phyloP scores from a whole-genome alignment of 148 eudicot species.

The Bassia scoparia region DNA sequence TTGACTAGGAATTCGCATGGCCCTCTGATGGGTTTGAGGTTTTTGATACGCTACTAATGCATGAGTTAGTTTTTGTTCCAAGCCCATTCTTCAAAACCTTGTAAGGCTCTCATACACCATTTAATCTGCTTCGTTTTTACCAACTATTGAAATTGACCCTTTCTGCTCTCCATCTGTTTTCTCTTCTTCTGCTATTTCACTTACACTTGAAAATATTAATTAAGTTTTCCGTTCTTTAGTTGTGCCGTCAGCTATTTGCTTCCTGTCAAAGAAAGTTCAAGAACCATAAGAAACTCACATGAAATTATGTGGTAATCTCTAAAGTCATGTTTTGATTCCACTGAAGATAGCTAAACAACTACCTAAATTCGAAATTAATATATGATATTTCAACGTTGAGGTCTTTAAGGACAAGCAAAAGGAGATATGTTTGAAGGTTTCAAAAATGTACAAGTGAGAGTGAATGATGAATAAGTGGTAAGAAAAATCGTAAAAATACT shows the following conservation, averaged over 20 bases:
- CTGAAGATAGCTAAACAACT: background rate
- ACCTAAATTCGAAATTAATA: background rate
- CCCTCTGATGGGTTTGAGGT: constrained; percentile 71
- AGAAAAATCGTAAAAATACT: background rate
- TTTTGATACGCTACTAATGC: constrained; percentile 38
- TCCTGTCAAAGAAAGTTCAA: constrained; percentile 29
- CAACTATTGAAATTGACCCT: constrained; percentile 29
- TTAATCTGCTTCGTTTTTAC: constrained; percentile 35
- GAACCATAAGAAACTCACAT: background rate
- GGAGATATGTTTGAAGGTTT: constrained; percentile 12
- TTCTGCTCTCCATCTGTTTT: constrained; percentile 42
- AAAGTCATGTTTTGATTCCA: constrained; percentile 3
- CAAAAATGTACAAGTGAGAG: background rate
- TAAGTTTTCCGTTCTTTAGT: too few species aligned
- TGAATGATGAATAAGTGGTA: background rate
- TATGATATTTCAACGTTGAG: background rate
- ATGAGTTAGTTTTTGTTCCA: constrained; percentile 22
- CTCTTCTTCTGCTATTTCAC: background rate
- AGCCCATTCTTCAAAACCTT: constrained; percentile 19
- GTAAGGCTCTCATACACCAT: constrained; percentile 25
- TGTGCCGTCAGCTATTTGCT: constrained; percentile 29
- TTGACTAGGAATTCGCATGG: constrained; percentile 71
- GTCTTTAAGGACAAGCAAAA: background rate
- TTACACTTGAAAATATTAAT: too few species aligned
- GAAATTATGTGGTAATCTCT: background rate